These are phyloP conservation scores for Trichoderma oligosporum DNA, from an alignment of 2,329 filamentous ascomycete genomes.

Conservation along the genomic window DNA sequence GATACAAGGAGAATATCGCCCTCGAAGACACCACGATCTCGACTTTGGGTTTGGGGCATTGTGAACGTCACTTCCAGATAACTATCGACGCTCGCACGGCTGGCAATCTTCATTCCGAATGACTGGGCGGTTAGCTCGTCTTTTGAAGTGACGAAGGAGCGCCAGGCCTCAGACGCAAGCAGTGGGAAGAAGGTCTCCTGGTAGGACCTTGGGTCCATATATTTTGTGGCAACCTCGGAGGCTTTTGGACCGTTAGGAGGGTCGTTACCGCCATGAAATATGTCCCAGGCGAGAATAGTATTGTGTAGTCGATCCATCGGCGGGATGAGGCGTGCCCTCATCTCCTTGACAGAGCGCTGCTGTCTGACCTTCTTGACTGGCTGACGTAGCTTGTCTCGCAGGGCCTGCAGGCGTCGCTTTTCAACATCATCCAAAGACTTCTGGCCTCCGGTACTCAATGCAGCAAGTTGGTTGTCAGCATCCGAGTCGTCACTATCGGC, in stretches of 20 bases:
- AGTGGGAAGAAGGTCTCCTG: slow-evolving; percentile 87
- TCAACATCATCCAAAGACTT: slow-evolving; percentile 50
- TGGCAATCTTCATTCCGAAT: slow-evolving; percentile 84
- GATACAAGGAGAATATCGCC: slow-evolving; percentile 89
- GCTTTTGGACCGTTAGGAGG: slow-evolving; percentile 75
- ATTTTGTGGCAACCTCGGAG: slow-evolving; percentile 71
- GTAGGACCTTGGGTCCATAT: slow-evolving; percentile 72
- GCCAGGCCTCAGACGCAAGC: slow-evolving; percentile 90
- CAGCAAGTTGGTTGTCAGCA: slow-evolving; percentile 49
- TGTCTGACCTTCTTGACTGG: slow-evolving; percentile 83
- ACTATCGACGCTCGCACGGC: slow-evolving; percentile 83
- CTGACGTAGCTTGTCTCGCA: slow-evolving; percentile 57
- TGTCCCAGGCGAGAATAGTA: slow-evolving; percentile 88
- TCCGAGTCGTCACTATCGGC: slow-evolving; percentile 58
- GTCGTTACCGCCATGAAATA: slow-evolving; percentile 83
- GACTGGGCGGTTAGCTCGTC: slow-evolving; percentile 78
- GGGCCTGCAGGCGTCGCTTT: slow-evolving; percentile 41
- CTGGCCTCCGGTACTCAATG: slow-evolving; percentile 46
- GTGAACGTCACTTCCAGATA: slow-evolving; percentile 88
- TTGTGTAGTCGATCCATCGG: slow-evolving; percentile 82
- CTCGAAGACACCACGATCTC: slow-evolving; percentile 70
- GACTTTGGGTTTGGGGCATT: slow-evolving; percentile 66
- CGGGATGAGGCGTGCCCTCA: slow-evolving; percentile 86
- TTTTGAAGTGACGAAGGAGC: slow-evolving; percentile 83
- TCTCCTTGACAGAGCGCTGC: slow-evolving; percentile 81